phyloP scores from a whole-genome alignment of 805 yeast species.

The Metschnikowia rubicola region DNA sequence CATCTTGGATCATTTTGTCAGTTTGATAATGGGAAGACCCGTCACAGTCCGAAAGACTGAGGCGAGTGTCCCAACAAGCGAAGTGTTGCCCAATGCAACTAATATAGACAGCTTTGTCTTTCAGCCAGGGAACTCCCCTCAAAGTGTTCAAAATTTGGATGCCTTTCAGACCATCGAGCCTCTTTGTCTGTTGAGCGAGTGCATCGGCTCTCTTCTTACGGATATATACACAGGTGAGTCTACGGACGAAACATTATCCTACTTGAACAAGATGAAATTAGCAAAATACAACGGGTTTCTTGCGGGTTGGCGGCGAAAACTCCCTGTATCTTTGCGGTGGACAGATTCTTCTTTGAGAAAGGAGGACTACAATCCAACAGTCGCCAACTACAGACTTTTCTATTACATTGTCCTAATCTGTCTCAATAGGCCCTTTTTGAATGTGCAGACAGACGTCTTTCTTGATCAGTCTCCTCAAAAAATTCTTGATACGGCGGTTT shows the following conservation, averaged over 20 bases:
- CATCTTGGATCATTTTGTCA: slow-evolving; percentile 17
- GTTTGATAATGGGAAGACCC: slow-evolving; percentile 20
- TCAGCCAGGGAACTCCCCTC: slow-evolving; percentile 6
- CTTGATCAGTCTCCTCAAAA: slow-evolving; percentile 7
- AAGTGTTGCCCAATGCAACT: slow-evolving; percentile 15
- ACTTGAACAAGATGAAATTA: slow-evolving; percentile 10
- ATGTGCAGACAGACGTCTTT: slow-evolving; percentile 7
- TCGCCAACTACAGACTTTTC: slow-evolving; percentile 16
- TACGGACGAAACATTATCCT: slow-evolving; percentile 11
- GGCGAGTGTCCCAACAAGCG: slow-evolving; percentile 18
- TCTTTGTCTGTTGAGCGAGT: slow-evolving; percentile 17
- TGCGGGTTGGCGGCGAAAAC: slow-evolving; percentile 13
- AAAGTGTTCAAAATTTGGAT: slow-evolving; percentile 11
- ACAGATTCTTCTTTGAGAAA: slow-evolving; percentile 7
- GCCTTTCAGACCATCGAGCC: slow-evolving; percentile 16
- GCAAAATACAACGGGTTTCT: slow-evolving; percentile 11
- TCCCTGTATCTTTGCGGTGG: slow-evolving; percentile 16
- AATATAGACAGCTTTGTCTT: slow-evolving; percentile 15
- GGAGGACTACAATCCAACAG: slow-evolving; percentile 17
- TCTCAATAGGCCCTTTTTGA: slow-evolving; percentile 15
- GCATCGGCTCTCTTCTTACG: slow-evolving; percentile 16
- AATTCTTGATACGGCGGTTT: slow-evolving; percentile 14
- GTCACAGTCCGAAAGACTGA: slow-evolving; percentile 20
- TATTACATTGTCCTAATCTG: slow-evolving; percentile 18
- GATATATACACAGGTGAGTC: slow-evolving; percentile 16